Percentiles rank a stretch among this genome's conserved stretches.
Evolutionary conservation across 1,284 basidiomycete species (phyloP).

Genomic region (Ganoderma leucocontextum): DNA sequence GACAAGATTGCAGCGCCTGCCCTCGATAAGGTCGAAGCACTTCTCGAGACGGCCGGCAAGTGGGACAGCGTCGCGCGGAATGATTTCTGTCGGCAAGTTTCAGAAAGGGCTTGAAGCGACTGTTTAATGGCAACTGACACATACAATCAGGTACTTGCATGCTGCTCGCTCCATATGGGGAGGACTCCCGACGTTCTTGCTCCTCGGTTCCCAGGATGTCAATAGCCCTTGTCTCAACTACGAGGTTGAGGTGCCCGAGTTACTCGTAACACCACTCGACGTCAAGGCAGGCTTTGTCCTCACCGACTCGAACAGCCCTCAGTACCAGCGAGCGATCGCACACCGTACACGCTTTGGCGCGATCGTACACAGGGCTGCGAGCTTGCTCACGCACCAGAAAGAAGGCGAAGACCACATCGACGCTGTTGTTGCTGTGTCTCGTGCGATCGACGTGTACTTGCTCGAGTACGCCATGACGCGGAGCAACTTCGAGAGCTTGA

Average conservation of each 20-base stretch:
- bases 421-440: constrained; percentile 76
- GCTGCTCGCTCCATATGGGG: constrained; percentile 74
- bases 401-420: constrained; percentile 92
- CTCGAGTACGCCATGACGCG: constrained; percentile 77
- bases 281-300: constrained; percentile 82
- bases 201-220: constrained; percentile 67
- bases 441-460: constrained; percentile 79
- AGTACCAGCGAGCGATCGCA: constrained; percentile 71
- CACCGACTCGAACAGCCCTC: constrained; percentile 76
- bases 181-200: constrained; percentile 73
- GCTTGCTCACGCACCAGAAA: constrained; percentile 64
- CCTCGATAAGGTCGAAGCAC: constrained; percentile 71
- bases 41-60: constrained; percentile 62
- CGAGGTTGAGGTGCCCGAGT: constrained; percentile 69
- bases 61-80: constrained; percentile 86
- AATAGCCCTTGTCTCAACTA: constrained; percentile 64
- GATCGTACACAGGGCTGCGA: constrained; percentile 76
- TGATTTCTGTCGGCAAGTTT: constrained; percentile 88
- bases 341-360: constrained; percentile 77
- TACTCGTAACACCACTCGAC: constrained; percentile 68
- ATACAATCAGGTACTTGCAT: constrained; percentile 61
- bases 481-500: constrained; percentile 64
- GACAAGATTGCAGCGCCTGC: constrained; percentile 75
- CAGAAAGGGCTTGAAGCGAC: neutral
- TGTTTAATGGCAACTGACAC: constrained; percentile 7